phyloP scores from a whole-genome alignment of 768 basidiomycete genomes.

The Suillus fuscotomentosus region DNA sequence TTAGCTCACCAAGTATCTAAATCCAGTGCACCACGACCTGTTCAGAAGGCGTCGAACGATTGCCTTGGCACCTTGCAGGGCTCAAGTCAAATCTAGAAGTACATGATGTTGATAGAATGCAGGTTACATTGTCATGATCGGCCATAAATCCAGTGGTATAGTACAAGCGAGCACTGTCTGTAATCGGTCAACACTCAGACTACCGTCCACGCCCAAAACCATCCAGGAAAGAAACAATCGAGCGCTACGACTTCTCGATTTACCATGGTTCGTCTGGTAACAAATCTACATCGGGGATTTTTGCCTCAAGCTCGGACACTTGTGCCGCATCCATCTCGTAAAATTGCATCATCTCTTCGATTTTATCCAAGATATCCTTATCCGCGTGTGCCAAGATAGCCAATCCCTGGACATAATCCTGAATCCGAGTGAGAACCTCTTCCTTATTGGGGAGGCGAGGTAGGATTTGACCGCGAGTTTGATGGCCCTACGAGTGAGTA shows the following conservation, averaged over 20 bases:
- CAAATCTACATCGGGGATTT: not conserved
- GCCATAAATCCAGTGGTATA: not conserved
- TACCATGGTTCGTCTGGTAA: not conserved
- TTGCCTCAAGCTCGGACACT: not conserved
- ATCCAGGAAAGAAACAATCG: too few species aligned
- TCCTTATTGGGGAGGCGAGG: not conserved
- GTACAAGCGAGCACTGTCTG: too few species aligned
- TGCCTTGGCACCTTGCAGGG: too few species aligned
- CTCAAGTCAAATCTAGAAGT: too few species aligned
- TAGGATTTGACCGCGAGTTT: not conserved
- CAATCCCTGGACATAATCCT: not conserved
- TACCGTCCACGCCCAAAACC: not conserved
- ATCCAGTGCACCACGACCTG: too few species aligned
- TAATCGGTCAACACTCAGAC: too few species aligned
- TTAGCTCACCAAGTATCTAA: too few species aligned
- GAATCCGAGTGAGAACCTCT: not conserved
- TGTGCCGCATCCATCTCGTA: not conserved
- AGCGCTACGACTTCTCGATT: not conserved
- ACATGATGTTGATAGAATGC: too few species aligned
- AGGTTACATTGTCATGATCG: too few species aligned
- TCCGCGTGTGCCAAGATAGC: not conserved
- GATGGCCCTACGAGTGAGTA: not conserved
- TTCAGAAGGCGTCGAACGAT: too few species aligned
- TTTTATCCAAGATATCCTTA: not conserved
- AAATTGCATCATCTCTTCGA: not conserved